These are phyloP conservation scores for Moricandia arvensis DNA, from an alignment of 345 rosid genomes.

Conservation along the genomic window DNA sequence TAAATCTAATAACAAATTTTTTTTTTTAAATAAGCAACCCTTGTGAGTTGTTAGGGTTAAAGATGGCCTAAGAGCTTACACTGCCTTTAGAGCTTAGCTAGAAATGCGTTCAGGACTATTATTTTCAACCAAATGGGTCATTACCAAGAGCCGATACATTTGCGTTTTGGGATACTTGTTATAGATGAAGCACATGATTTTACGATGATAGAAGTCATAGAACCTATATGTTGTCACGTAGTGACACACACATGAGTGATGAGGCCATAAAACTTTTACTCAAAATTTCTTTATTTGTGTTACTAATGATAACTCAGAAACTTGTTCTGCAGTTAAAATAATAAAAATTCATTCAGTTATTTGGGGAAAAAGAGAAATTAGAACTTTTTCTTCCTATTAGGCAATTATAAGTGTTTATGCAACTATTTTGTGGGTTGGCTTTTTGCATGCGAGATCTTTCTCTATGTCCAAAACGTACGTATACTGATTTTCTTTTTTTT, in stretches of 20 bases:
- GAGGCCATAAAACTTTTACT: not conserved
- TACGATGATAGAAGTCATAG: not conserved
- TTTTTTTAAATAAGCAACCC: too few relatives aligned
- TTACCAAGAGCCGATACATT: not conserved
- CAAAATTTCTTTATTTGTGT: not conserved
- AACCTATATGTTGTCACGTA: not conserved
- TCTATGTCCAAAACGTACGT: constrained; percentile 28
- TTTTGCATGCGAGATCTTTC: constrained; percentile 36
- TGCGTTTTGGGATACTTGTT: not conserved
- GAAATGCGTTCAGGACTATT: not conserved
- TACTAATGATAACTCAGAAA: not conserved
- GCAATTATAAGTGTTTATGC: constrained; percentile 4
- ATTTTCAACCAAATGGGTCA: not conserved
- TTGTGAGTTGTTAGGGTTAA: too few relatives aligned
- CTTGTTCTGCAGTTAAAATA: not conserved
- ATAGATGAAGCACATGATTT: constrained; percentile 4
- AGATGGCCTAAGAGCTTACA: not conserved
- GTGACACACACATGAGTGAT: not conserved
- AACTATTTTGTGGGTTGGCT: constrained; percentile 32
- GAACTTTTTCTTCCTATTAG: not conserved
- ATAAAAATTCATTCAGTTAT: not conserved
- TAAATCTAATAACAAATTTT: too few relatives aligned
- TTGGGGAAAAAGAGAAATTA: not conserved
- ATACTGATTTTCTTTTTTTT: not conserved
- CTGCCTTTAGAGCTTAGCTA: not conserved